Percentiles rank a stretch among this genome's conserved stretches.
Conservation (phyloP, 805 yeast genomes). For the Candida hungchunana region DNA sequence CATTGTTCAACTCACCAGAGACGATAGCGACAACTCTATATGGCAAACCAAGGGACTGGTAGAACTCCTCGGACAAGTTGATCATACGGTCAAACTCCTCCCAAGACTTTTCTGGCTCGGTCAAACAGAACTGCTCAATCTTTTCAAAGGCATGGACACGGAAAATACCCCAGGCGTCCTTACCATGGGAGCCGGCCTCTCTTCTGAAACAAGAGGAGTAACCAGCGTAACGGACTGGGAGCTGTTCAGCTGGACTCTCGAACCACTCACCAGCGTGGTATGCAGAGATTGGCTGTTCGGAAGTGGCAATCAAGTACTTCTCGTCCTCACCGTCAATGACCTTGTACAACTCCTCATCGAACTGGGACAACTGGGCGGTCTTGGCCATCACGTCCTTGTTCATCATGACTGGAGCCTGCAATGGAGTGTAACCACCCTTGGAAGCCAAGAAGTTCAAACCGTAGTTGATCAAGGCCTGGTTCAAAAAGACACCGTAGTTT, state of each 20-base stretch:
- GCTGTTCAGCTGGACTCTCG: constrained; percentile 93
- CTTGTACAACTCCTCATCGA: constrained; percentile 97
- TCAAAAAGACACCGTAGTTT: constrained; percentile 92
- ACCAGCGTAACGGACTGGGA: constrained; percentile 96
- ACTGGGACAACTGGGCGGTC: constrained; percentile 96
- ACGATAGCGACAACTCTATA: constrained; percentile 98
- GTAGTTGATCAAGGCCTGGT: constrained; percentile 96
- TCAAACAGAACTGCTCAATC: constrained; percentile 91
- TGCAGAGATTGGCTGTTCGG: constrained; percentile 98
- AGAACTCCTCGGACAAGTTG: constrained; percentile 83
- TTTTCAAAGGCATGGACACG: constrained; percentile 98
- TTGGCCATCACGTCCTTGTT: constrained; percentile 99
- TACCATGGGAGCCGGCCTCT: constrained; percentile 99
- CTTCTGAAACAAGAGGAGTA: constrained; percentile 98
- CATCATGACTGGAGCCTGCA: constrained; percentile 99
- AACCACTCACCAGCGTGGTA: constrained; percentile 98
- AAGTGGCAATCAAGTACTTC: constrained; percentile 95
- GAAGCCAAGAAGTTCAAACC: constrained; percentile 81
- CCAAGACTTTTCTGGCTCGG: constrained; percentile 99
- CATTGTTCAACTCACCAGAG: constrained; percentile 96
- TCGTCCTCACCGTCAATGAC: constrained; percentile 97
- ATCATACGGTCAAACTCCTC: constrained; percentile 96
- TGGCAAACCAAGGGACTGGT: constrained; percentile 86
- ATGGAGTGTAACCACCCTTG: constrained; percentile 77
- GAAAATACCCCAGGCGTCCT: constrained; percentile 99